Base-by-base conservation (phyloP, 2,329 filamentous ascomycete species). In the Hypoxylon sp. region DNA sequence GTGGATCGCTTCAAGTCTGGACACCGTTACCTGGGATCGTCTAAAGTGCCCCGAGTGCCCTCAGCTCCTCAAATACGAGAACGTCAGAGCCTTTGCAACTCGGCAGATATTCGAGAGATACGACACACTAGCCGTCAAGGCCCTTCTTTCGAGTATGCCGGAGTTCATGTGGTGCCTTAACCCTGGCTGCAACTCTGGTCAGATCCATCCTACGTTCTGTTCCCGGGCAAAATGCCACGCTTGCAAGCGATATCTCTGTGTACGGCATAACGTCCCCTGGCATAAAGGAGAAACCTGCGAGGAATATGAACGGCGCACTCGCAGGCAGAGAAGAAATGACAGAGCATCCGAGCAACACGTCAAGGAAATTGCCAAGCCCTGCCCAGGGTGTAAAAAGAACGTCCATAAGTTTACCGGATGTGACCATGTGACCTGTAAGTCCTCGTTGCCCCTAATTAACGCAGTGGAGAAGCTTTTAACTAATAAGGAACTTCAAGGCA, bases 371-470 rank as follows among this genome's bases (percentile, higher is more conserved):
- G 75, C 77, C 10, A 79, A 76, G 64, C 67, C 76, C 0, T 82
- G 81, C 32, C 80, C 80, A 0, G 65, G 69, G 17, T 82, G 81
- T 65, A 73, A 77, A 14, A 77, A 72, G 63, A 73, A 73, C 38
- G 75, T 82, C 0, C 62, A 79, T 60, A 82, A 82, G 55, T 78
- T 69, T 14, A 67, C 60, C 0, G 81, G 81, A 4, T 82, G 80
- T 60, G 80, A 81, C 61, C 80, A 82, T 62, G 79, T 82, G 2
- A 82, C 79, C 1, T 82, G 81, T 80, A 70, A 74, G 79, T 76
- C 19, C 49, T 5, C 11, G 21, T 25, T 36, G 13, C 28, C 17
- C 10, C 49, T 41, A 17, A 17, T 36, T 36, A 3, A 25, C 36
- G 3, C 14, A 19, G 4, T 34, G 38, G 32, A 17, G 28, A 6